Percentiles rank a stretch among this genome's conserved stretches.
These are phyloP conservation scores for Stagonosporopsis tanaceti DNA, from an alignment of 2,329 filamentous ascomycete species.

Conservation along the genomic window DNA sequence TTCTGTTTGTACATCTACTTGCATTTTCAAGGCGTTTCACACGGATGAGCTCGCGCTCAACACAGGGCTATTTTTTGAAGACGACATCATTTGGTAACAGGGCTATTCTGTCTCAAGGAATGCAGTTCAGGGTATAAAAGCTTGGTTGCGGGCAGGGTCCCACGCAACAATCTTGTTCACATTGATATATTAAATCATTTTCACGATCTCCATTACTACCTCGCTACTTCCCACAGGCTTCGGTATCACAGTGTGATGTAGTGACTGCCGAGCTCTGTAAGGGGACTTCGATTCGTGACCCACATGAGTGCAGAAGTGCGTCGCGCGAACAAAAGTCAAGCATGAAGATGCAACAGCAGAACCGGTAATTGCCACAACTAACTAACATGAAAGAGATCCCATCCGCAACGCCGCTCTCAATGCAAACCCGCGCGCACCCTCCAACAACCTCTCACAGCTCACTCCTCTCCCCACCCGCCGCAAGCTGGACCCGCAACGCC, in stretches of 20 bases:
- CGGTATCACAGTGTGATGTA: no score
- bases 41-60: constrained; percentile 5
- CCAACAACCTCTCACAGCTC: constrained; percentile 31
- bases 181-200: no score
- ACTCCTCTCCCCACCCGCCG: constrained; percentile 24
- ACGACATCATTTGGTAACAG: not conserved
- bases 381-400: not conserved
- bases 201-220: no score
- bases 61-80: not conserved
- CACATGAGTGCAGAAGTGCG: no score
- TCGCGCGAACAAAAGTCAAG: not conserved
- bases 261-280: no score
- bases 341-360: not conserved
- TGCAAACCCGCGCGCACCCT: not conserved
- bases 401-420: not conserved
- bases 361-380: not conserved
- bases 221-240: no score
- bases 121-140: no score
- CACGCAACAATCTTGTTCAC: no score
- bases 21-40: constrained; percentile 11
- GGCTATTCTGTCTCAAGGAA: no score
- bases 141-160: no score
- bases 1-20: not conserved
- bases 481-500: constrained; percentile 36
- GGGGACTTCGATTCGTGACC: no score